Evolutionary conservation across 495 filamentous ascomycete genomes (phyloP).

Genomic region (Elasticomyces elasticus): DNA sequence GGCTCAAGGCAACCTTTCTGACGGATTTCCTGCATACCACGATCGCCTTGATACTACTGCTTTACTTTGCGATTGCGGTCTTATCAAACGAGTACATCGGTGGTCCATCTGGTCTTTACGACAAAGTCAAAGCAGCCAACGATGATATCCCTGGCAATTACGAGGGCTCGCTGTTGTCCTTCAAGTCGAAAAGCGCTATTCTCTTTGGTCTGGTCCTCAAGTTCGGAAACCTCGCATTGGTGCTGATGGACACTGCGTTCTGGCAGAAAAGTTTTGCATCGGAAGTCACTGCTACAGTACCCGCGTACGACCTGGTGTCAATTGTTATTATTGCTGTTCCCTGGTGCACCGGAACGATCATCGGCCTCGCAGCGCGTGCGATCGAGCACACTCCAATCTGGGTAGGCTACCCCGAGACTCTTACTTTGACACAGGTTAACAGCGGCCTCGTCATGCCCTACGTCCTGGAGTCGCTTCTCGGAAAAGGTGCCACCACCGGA

Average conservation of each 20-base stretch:
- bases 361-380: constrained; percentile 14
- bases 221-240: constrained; percentile 21
- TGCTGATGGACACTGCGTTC: constrained; percentile 39
- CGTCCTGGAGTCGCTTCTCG: constrained; percentile 11
- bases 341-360: constrained; percentile 14
- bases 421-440: constrained; percentile 14
- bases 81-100: constrained; percentile 21
- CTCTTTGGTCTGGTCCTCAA: constrained; percentile 23
- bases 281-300: constrained; percentile 18
- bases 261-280: constrained; percentile 40
- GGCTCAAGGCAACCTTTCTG: constrained; percentile 40
- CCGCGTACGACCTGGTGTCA: constrained; percentile 31
- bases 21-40: constrained; percentile 19
- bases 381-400: constrained; percentile 16
- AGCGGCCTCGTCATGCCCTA: constrained; percentile 17
- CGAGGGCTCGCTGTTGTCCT: constrained; percentile 22
- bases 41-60: constrained; percentile 32
- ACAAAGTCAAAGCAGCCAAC: constrained; percentile 18
- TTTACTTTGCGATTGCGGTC: constrained; percentile 33
- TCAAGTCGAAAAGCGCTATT: constrained; percentile 21
- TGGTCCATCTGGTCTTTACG: constrained; percentile 18
- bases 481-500: constrained; percentile 13
- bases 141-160: constrained; percentile 20
- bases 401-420: constrained; percentile 7
- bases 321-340: constrained; percentile 16